These are phyloP conservation scores for Neonectria magnoliae DNA, from an alignment of 2,329 filamentous ascomycete genomes.

Conservation along the genomic window DNA sequence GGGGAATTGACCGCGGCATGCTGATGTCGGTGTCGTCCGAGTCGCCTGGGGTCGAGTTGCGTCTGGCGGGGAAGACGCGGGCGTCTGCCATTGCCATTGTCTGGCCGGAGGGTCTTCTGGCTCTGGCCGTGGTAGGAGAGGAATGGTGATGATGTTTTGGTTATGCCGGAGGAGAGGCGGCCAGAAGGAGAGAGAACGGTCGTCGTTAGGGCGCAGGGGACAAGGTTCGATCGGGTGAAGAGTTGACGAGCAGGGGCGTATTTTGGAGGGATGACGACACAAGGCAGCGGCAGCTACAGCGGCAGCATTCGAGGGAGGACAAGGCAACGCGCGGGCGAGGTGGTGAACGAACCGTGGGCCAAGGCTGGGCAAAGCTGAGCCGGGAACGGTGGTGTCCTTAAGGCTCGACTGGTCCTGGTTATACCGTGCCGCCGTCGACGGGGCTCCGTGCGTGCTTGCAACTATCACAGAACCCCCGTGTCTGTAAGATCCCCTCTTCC, in stretches of 20 bases:
- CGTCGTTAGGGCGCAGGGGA: background rate
- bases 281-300: conserved; percentile 1
- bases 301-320: background rate
- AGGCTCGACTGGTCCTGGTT: background rate
- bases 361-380: background rate
- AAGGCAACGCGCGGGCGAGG: background rate
- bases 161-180: background rate
- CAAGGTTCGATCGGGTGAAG: conserved; percentile 13
- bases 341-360: background rate
- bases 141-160: background rate
- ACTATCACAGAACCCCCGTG: background rate
- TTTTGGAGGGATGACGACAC: conserved; percentile 16
- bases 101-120: background rate
- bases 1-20: conserved; percentile 36
- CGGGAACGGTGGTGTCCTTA: background rate
- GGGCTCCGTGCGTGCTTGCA: background rate
- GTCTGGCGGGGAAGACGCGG: conserved; percentile 35
- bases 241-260: conserved; percentile 4
- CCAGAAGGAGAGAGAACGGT: background rate
- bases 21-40: conserved; percentile 44
- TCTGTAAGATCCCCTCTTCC: no score
- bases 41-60: conserved; percentile 40
- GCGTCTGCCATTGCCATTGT: conserved; percentile 34
- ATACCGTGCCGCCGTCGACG: background rate
- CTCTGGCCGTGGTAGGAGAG: background rate